Conservation (phyloP, 768 basidiomycete genomes). For the Rhodotorula kratochvilovae region DNA sequence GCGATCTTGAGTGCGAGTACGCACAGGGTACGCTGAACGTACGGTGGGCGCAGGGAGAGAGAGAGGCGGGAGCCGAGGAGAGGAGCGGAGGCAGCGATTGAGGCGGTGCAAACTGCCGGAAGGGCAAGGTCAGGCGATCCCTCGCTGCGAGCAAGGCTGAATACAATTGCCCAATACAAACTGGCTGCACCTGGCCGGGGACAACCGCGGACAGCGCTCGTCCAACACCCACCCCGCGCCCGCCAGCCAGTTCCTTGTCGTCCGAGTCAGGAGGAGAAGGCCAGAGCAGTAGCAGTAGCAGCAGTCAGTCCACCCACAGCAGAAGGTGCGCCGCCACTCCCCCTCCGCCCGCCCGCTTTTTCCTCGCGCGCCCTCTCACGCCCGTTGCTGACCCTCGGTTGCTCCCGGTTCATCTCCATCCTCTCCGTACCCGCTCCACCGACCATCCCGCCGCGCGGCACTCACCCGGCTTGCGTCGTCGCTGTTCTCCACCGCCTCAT, state of each 20-base stretch:
- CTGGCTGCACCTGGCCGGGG: too few species aligned
- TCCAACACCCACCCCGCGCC: too few species aligned
- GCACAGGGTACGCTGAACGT: too few species aligned
- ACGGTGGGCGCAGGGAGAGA: too few species aligned
- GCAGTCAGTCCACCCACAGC: background rate
- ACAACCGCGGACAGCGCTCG: too few species aligned
- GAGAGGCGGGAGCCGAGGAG: background rate
- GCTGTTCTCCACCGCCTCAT: background rate
- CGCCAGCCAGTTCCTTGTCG: background rate
- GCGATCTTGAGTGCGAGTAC: background rate
- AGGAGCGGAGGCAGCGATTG: background rate
- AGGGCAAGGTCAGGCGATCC: too few species aligned
- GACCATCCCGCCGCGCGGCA: background rate
- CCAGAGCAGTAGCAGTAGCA: background rate
- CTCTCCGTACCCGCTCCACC: background rate
- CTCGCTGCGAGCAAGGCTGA: too few species aligned
- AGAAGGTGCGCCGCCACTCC: background rate
- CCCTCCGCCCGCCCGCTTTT: background rate
- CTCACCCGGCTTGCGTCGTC: background rate
- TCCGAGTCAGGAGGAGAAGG: slow-evolving; percentile 12
- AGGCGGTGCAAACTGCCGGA: too few species aligned
- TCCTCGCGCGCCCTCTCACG: background rate
- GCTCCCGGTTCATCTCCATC: too few species aligned
- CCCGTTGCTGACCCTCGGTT: background rate
- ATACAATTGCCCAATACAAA: too few species aligned